These are phyloP conservation scores for thale cress (Arabidopsis thaliana) DNA, from an alignment of 345 rosid species.

Conservation along the genomic window TAIR10.1 NC_003075.7:10896501-10897000, in stretches of 20 bases:
- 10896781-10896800: conserved; percentile 29
- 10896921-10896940: conserved; percentile 32
- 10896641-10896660: conserved; percentile 18
- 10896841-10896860: conserved; percentile 53
- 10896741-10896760: not conserved
- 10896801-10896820: conserved; percentile 45
- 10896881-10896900: conserved; percentile 45
- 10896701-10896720: conserved; percentile 18
- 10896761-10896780: conserved; percentile 4
- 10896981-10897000: conserved; percentile 48
- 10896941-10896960: conserved; percentile 27
- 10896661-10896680: conserved; percentile 31
- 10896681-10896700: conserved; percentile 20
- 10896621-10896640: not conserved
- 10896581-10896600: conserved; percentile 12
- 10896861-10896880: conserved; percentile 41
- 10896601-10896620: conserved; percentile 38
- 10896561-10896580: not conserved
- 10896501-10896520: no score
- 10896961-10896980: conserved; percentile 40
- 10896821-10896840: conserved; percentile 49
- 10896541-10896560: not conserved
- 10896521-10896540: not conserved
- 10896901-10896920: conserved; percentile 36
- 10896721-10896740: conserved; percentile 22